These are phyloP conservation scores for Rhodotorula sp. DNA, from an alignment of 1,284 basidiomycete genomes.

Conservation along the genomic window DNA sequence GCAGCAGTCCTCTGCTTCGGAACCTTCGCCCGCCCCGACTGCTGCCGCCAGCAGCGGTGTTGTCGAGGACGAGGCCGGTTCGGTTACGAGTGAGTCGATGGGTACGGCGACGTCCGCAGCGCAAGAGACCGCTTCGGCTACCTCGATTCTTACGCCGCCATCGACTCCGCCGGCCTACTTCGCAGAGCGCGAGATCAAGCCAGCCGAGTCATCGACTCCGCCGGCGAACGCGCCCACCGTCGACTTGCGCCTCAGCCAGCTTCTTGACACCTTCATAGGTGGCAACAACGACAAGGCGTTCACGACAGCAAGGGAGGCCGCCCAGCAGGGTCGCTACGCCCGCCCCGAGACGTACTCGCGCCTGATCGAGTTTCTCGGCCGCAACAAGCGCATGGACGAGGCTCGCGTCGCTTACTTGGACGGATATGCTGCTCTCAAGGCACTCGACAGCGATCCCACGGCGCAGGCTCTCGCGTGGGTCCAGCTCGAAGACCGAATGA, in stretches of 20 bases:
- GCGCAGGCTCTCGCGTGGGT: constrained; percentile 64
- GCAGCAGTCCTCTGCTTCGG: constrained; percentile 2
- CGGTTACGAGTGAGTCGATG: constrained; percentile 10
- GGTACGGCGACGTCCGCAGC: constrained; percentile 23
- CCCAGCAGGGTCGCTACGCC: constrained; percentile 55
- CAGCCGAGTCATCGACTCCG: neutral
- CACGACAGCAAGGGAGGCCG: constrained; percentile 52
- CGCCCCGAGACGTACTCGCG: constrained; percentile 60
- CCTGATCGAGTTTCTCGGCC: constrained; percentile 68
- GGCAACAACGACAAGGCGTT: constrained; percentile 31
- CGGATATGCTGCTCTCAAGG: constrained; percentile 62
- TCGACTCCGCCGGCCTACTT: constrained; percentile 35
- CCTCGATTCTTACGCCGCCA: constrained; percentile 22
- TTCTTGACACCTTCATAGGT: constrained; percentile 32
- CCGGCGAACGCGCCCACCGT: neutral
- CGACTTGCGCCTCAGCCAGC: neutral
- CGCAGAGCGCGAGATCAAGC: constrained; percentile 5
- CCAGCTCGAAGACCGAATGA: constrained; percentile 79
- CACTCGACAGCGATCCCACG: constrained; percentile 42
- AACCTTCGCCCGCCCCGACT: constrained; percentile 17
- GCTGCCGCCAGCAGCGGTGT: neutral
- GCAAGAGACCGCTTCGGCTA: constrained; percentile 17
- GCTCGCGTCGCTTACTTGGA: constrained; percentile 67
- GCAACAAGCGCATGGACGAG: constrained; percentile 60
- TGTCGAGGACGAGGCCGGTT: constrained; percentile 40